Conservation (phyloP, 192 early-diverging fungal genomes). For the Coemansia sp. region DNA sequence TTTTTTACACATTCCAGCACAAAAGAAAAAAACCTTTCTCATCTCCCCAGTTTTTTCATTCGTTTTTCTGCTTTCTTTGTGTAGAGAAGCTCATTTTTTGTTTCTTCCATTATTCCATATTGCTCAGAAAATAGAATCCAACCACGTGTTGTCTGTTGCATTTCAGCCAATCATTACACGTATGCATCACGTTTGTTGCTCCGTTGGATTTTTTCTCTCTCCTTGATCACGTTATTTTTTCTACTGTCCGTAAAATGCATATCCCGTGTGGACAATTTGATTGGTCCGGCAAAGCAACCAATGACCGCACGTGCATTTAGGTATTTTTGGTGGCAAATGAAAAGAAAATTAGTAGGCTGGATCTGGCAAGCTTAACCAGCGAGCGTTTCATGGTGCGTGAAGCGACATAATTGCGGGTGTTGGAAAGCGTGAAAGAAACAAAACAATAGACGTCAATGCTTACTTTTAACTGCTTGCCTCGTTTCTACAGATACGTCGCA, state of each 20-base stretch:
- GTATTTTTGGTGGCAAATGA: not conserved
- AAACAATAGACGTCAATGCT: too few relatives aligned
- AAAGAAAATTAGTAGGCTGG: too few relatives aligned
- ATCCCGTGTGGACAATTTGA: not conserved
- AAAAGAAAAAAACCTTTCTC: not conserved
- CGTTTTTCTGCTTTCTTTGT: not conserved
- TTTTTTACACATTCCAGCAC: too few relatives aligned
- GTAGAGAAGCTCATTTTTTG: not conserved
- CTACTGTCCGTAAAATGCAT: not conserved
- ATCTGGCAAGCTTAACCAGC: not conserved
- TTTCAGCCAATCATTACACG: constrained; percentile 24
- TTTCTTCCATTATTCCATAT: not conserved
- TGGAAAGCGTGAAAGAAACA: too few relatives aligned
- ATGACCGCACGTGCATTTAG: not conserved
- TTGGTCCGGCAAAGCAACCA: not conserved
- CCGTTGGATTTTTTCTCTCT: constrained; percentile 26
- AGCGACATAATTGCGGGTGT: too few relatives aligned
- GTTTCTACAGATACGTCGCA: too few relatives aligned
- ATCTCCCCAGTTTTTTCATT: not conserved
- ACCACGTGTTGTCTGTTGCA: constrained; percentile 35
- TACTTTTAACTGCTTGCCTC: too few relatives aligned
- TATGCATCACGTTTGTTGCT: constrained; percentile 32
- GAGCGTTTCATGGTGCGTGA: not conserved
- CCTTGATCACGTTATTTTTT: constrained; percentile 14
- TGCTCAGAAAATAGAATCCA: constrained; percentile 22